These are phyloP conservation scores for Glycine soja DNA, from an alignment of 306 rosid species.

Conservation along the genomic window DNA sequence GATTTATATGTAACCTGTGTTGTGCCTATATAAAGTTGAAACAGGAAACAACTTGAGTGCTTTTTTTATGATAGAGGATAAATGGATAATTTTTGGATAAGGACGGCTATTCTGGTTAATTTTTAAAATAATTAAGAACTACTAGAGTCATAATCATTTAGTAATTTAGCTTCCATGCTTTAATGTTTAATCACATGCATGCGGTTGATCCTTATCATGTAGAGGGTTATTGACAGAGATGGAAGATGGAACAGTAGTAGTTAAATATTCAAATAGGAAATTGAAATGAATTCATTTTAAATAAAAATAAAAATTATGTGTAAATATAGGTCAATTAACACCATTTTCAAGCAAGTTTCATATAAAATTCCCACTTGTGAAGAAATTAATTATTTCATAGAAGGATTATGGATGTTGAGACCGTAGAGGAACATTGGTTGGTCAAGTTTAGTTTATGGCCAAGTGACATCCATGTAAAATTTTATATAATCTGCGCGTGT, in stretches of 20 bases:
- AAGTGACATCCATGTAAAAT: too few species aligned
- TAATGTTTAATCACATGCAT: not conserved
- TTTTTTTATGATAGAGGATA: too few species aligned
- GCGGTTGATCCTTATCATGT: not conserved
- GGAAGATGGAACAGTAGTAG: too few species aligned
- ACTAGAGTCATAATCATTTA: not conserved
- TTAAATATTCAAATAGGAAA: too few species aligned
- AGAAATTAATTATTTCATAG: not conserved
- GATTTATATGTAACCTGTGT: not conserved
- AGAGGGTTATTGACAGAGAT: not conserved
- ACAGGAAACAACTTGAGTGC: not conserved
- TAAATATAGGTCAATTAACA: not conserved
- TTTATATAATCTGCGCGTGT: too few species aligned
- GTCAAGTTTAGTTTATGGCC: too few species aligned
- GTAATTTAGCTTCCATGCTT: not conserved
- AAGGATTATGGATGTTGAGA: too few species aligned
- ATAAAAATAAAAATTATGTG: not conserved
- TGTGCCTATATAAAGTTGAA: not conserved
- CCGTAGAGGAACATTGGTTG: too few species aligned
- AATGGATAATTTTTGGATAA: too few species aligned
- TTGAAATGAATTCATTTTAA: not conserved
- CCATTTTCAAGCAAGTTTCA: too few species aligned
- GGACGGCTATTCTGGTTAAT: too few species aligned
- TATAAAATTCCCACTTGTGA: not conserved
- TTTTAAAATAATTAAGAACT: not conserved